These are phyloP conservation scores for Neopestalotiopsis sp. DNA, from an alignment of 2,329 filamentous ascomycete genomes.

Conservation along the genomic window DNA sequence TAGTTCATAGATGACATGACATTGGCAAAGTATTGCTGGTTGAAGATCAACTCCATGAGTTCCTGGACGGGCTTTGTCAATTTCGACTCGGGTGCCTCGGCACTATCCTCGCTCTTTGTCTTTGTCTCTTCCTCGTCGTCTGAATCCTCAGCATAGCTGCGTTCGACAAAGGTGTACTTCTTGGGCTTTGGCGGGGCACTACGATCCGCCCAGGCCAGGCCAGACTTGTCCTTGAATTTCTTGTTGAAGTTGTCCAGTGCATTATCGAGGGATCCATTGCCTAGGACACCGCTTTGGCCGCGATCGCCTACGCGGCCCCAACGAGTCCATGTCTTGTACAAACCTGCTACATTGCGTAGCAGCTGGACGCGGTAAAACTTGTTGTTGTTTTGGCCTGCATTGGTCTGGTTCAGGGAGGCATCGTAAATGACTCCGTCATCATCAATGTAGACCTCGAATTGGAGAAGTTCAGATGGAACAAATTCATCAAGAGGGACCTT, in stretches of 20 bases:
- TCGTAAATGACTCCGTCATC: slow-evolving; percentile 73
- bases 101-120: slow-evolving; percentile 28
- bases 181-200: slow-evolving; percentile 61
- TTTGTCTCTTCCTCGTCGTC: slow-evolving; percentile 32
- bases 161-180: slow-evolving; percentile 83
- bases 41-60: slow-evolving; percentile 84
- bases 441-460: slow-evolving; percentile 68
- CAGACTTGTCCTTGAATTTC: slow-evolving; percentile 68
- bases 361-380: slow-evolving; percentile 81
- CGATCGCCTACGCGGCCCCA: slow-evolving; percentile 78
- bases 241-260: slow-evolving; percentile 60
- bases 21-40: slow-evolving; percentile 71
- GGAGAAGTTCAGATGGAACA: slow-evolving; percentile 25
- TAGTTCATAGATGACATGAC: slow-evolving; percentile 73
- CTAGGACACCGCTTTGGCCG: slow-evolving; percentile 54
- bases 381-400: slow-evolving; percentile 74
- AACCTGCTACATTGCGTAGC: slow-evolving; percentile 41
- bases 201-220: slow-evolving; percentile 59
- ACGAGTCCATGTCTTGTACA: slow-evolving; percentile 72
- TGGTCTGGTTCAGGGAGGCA: slow-evolving; percentile 79
- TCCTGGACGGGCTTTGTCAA: slow-evolving; percentile 59
- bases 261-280: slow-evolving; percentile 43
- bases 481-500: slow-evolving; percentile 21
- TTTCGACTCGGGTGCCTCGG: slow-evolving; percentile 31
- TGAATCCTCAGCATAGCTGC: slow-evolving; percentile 73